Evolutionary conservation across 371 early-diverging fungal species (phyloP), one percentile per base, ranked within the genome.

Genomic region (Batkoa obscura): DNA sequence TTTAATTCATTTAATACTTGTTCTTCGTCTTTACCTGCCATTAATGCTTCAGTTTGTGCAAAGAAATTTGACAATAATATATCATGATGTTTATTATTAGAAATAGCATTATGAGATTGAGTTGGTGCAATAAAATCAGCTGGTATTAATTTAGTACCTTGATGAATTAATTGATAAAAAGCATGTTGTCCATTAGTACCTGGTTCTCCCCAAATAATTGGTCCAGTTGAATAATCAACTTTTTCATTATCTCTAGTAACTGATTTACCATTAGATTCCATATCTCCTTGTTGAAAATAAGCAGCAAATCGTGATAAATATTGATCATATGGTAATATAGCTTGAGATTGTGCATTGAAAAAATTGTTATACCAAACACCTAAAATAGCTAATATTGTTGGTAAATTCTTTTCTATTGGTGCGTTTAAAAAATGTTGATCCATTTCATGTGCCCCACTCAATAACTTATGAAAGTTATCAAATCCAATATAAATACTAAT

Each of bases 161-260:
- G 99, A 68, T 99, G 99, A 59, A 98, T 90, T 59, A 98, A 74
- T 72, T 99, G 99, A 69, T 98, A 99, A 75, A 98, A 99, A 17
- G 99, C 98, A 63, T 99, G 99, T 71, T 99, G 99, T 53, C 92
- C 93, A 71, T 98, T 94, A 63, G 99, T 99, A 43, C 99, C 99
- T 31, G 94, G 87, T 64, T 98, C 98, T 64, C 99, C 99, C 92
- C 98, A 98, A 62, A 99, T 89, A 69, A 98, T 91, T 39, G 96
- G 94, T 36, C 95, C 96, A 23, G 98, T 94, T 55, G 80, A 74
- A 64, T 86, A 86, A 53, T 81, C 66, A 36, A 92, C 85, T 36
- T 68, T 70, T 48, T 74, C 73, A 58, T 88, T 86, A 56, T 80
- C 74, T 41, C 90, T 84, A 58, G 86, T 85, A 50, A 84, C 77